Evolutionary conservation across 1,139 yeast genomes (phyloP).

Genomic region (Debaryomyces subglobosus): DNA sequence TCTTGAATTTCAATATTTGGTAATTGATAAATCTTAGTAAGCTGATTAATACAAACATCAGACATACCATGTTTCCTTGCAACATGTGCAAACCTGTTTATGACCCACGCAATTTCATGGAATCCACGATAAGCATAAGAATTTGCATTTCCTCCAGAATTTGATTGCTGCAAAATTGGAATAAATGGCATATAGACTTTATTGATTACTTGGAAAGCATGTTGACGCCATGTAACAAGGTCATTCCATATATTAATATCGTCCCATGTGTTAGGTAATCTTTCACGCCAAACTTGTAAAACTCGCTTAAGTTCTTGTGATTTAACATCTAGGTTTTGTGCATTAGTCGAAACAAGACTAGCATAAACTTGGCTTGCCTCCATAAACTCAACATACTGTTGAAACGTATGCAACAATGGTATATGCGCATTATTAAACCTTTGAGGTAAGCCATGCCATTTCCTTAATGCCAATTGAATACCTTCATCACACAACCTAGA

Average conservation of each 20-base stretch:
- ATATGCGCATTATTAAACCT: conserved; percentile 84
- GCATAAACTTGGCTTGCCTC: conserved; percentile 96
- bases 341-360: conserved; percentile 85
- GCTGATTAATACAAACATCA: conserved; percentile 91
- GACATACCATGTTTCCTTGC: conserved; percentile 97
- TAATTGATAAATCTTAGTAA: conserved; percentile 90
- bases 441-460: conserved; percentile 90
- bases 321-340: conserved; percentile 85
- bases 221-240: conserved; percentile 97
- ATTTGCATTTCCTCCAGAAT: conserved; percentile 72
- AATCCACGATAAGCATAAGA: conserved; percentile 96
- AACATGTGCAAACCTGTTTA: conserved; percentile 96
- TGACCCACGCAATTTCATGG: conserved; percentile 99
- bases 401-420: conserved; percentile 90
- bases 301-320: conserved; percentile 94
- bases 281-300: conserved; percentile 95
- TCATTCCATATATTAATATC: conserved; percentile 98
- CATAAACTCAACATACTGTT: conserved; percentile 96
- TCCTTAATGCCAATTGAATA: conserved; percentile 85
- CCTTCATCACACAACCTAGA: conserved; percentile 94
- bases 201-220: conserved; percentile 96
- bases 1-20: conserved; percentile 99
- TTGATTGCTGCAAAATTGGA: conserved; percentile 79
- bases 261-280: conserved; percentile 96
- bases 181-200: conserved; percentile 91